Evolutionary conservation across 225 moss, liverwort and hornwort species (phyloP), one percentile per base, ranked within the genome.

Genomic region (Polytrichum formosum): DNA sequence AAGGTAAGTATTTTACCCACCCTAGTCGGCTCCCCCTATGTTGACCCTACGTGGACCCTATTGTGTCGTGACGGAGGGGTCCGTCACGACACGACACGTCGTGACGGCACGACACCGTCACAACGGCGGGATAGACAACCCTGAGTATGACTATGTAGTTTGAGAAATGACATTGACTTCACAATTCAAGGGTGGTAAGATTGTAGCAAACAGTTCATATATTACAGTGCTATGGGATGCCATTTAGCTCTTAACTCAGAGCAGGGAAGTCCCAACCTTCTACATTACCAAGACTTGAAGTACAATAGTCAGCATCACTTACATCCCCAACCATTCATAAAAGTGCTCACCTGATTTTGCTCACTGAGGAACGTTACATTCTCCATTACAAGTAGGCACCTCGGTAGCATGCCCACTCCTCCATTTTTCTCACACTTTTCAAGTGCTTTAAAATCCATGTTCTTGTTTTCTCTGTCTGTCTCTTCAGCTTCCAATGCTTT

Each of bases 351-450:
- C 94, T 94, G 98, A 89, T 98, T 94, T 63, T 88, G 91, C 76
- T 94, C 92, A 80, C 94, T 98, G 75, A 92, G 92, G 70, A 98
- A 98, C 56, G 98, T 98, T 58, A 94, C 94, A 64, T 98, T 98
- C 69, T 98, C 94, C 94, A 98, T 98, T 29, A 98, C 91, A 66
- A 95, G 92, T 70, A 98, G 91, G 81, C 92, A 94, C 81, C 94
- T 88, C 78, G 92, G 78, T 27, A 98, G 82, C 85, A 98, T 90
- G 56, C 91, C 92, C 54, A 91, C 89, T 76, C 94, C 98, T 73
- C 94, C 98, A 65, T 90, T 89, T 66, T 90, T 90, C 64, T 92
- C 91, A 69, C 90, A 88, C 70, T 89, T 94, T 84, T 91, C 88
- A 28, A 93, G 83, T 31, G 88, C 81, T 70, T 78, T 78, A 66